Evolutionary conservation across 495 filamentous ascomycete species (phyloP).

Genomic region (Pseudomonodictys pantanalensis): DNA sequence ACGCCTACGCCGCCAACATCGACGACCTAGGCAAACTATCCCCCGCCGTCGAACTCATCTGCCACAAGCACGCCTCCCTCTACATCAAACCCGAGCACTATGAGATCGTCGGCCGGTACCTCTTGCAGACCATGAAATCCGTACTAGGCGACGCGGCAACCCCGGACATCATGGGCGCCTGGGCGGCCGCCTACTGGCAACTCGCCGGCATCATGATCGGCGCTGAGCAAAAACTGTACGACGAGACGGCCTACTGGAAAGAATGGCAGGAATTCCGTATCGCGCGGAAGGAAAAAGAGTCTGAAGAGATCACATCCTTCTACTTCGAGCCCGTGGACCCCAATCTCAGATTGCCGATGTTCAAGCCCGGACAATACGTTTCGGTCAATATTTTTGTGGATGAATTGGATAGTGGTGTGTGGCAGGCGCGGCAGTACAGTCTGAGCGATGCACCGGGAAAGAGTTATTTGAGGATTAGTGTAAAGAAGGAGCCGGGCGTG

Average conservation of each 20-base stretch:
- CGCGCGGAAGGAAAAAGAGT: slow-evolving; percentile 59
- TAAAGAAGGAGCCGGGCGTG: slow-evolving; percentile 63
- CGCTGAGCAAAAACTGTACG: slow-evolving; percentile 60
- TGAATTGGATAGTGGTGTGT: slow-evolving; percentile 49
- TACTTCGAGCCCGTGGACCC: slow-evolving; percentile 66
- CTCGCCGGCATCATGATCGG: slow-evolving; percentile 68
- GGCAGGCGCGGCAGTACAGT: slow-evolving; percentile 70
- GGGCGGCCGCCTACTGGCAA: slow-evolving; percentile 68
- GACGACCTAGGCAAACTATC: slow-evolving; percentile 62
- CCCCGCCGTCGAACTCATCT: slow-evolving; percentile 67
- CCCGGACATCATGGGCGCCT: slow-evolving; percentile 63
- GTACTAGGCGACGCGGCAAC: slow-evolving; percentile 68
- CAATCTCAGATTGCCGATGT: slow-evolving; percentile 53
- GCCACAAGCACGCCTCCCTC: slow-evolving; percentile 71
- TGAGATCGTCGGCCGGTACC: slow-evolving; percentile 63
- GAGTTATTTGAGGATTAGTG: slow-evolving; percentile 65
- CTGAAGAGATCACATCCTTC: slow-evolving; percentile 66
- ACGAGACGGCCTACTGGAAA: slow-evolving; percentile 55
- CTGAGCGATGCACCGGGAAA: slow-evolving; percentile 59
- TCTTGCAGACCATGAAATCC: slow-evolving; percentile 64
- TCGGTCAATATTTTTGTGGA: slow-evolving; percentile 58
- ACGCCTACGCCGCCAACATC: slow-evolving; percentile 68
- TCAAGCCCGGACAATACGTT: slow-evolving; percentile 68
- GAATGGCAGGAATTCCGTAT: slow-evolving; percentile 68
- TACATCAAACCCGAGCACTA: slow-evolving; percentile 68